These are phyloP conservation scores for Basidiobolus meristosporus DNA, from an alignment of 371 early-diverging fungal genomes.

Conservation along the genomic window DNA sequence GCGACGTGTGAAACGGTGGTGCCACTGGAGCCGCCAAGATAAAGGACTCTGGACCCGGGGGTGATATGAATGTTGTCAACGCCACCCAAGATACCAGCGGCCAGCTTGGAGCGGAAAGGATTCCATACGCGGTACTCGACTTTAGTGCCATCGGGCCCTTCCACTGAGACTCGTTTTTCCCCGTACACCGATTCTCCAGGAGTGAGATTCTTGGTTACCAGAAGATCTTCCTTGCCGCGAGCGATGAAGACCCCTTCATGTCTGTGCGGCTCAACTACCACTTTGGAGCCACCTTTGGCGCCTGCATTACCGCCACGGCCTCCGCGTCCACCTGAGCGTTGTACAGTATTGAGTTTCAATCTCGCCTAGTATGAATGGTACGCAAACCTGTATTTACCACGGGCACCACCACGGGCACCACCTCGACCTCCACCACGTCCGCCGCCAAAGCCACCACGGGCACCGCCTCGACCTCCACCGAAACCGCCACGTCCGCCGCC, in stretches of 20 bases:
- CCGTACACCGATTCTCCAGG: slow-evolving; percentile 98
- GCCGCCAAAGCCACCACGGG: slow-evolving; percentile 15
- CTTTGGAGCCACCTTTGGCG: slow-evolving; percentile 75
- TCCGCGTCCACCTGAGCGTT: slow-evolving; percentile 1
- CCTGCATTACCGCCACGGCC: slow-evolving; percentile 34
- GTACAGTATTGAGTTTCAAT: not conserved
- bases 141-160: slow-evolving; percentile 89
- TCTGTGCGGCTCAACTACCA: slow-evolving; percentile 93
- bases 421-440: slow-evolving; percentile 15
- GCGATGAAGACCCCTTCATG: slow-evolving; percentile 96
- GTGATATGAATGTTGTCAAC: slow-evolving; percentile 93
- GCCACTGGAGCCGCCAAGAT: slow-evolving; percentile 97
- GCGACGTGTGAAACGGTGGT: slow-evolving; percentile 99
- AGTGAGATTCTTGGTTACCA: slow-evolving; percentile 97
- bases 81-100: slow-evolving; percentile 99
- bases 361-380: slow-evolving; percentile 22
- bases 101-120: slow-evolving; percentile 99
- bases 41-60: slow-evolving; percentile 97
- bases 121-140: slow-evolving; percentile 99
- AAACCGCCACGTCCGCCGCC: slow-evolving; percentile 19
- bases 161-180: slow-evolving; percentile 96
- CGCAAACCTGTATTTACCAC: slow-evolving; percentile 19
- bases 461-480: slow-evolving; percentile 22
- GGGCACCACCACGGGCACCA: slow-evolving; percentile 15
- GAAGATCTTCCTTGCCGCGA: slow-evolving; percentile 97